These are phyloP conservation scores for Neoboletus magnificus DNA, from an alignment of 768 basidiomycete species.

Conservation along the genomic window DNA sequence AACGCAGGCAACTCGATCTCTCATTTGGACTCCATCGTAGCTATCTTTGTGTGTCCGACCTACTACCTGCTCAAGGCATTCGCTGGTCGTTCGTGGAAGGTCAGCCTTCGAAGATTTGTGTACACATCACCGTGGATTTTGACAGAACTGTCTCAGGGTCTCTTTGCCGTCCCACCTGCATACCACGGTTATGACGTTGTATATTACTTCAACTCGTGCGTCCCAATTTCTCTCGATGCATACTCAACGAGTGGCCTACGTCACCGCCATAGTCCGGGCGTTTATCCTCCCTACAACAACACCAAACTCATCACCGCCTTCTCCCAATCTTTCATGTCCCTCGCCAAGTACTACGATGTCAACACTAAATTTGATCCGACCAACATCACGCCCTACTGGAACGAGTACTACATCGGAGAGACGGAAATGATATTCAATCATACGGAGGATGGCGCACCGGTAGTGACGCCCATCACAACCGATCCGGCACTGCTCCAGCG, in stretches of 20 bases:
- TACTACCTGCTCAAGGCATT: constrained; percentile 32
- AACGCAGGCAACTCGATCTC: too few species aligned
- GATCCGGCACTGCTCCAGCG: background rate
- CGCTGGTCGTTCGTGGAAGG: constrained; percentile 31
- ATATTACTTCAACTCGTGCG: constrained; percentile 39
- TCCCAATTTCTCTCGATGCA: background rate
- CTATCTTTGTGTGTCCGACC: constrained; percentile 36
- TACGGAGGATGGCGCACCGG: constrained; percentile 1
- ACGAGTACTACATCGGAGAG: background rate
- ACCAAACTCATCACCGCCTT: constrained; percentile 30
- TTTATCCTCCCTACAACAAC: constrained; percentile 21
- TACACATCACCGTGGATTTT: background rate
- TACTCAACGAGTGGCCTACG: background rate
- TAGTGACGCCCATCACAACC: background rate
- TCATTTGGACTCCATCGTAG: constrained; percentile 9
- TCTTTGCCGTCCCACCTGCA: constrained; percentile 32
- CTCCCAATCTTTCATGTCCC: constrained; percentile 24
- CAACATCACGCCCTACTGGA: constrained; percentile 18
- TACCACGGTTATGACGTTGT: constrained; percentile 32
- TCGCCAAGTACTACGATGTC: constrained; percentile 21
- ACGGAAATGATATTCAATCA: constrained; percentile 20
- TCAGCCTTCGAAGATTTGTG: constrained; percentile 17
- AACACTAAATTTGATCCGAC: constrained; percentile 16
- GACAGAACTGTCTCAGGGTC: constrained; percentile 16
- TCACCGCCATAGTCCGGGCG: background rate